These are phyloP conservation scores for Pythium sp. DNA, from an alignment of 352 stramenopile genomes.

Conservation along the genomic window DNA sequence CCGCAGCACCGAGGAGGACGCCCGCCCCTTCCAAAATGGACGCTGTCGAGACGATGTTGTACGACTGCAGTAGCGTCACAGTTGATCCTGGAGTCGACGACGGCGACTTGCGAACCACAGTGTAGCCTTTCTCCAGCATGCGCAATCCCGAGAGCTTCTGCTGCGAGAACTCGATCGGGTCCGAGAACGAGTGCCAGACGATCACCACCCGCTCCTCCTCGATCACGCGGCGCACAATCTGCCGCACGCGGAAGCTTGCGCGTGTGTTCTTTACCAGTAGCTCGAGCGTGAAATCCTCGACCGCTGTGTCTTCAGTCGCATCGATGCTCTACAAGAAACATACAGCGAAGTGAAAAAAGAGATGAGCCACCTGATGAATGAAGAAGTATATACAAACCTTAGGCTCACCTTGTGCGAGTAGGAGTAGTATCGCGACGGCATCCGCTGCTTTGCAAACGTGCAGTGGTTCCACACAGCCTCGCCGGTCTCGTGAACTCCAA, in stretches of 20 bases:
- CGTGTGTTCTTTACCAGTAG: slow-evolving; percentile 39
- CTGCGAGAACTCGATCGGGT: slow-evolving; percentile 52
- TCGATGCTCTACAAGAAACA: neutral
- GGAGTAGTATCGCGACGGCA: slow-evolving; percentile 31
- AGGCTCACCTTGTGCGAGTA: slow-evolving; percentile 21
- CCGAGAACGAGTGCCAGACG: slow-evolving; percentile 53
- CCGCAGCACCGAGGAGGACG: neutral
- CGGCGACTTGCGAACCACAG: slow-evolving; percentile 34
- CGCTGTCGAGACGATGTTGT: slow-evolving; percentile 28
- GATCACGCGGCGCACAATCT: slow-evolving; percentile 55
- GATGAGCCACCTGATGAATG: neutral
- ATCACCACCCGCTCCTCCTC: slow-evolving; percentile 55
- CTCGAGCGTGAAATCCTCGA: slow-evolving; percentile 61
- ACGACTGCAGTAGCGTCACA: slow-evolving; percentile 34
- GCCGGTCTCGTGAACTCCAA: slow-evolving; percentile 21
- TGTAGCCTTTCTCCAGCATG: slow-evolving; percentile 57
- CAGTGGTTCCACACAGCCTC: slow-evolving; percentile 41
- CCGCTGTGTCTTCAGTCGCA: slow-evolving; percentile 40
- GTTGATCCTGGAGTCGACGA: slow-evolving; percentile 11
- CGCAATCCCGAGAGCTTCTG: slow-evolving; percentile 37
- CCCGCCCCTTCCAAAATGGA: slow-evolving; percentile 10
- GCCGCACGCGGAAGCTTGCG: slow-evolving; percentile 49
- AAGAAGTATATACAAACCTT: neutral
- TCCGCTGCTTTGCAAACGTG: slow-evolving; percentile 21
- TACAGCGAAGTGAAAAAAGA: neutral